Conservation (phyloP, 2,329 filamentous ascomycete genomes). For the Sphaerulina musiva region DNA sequence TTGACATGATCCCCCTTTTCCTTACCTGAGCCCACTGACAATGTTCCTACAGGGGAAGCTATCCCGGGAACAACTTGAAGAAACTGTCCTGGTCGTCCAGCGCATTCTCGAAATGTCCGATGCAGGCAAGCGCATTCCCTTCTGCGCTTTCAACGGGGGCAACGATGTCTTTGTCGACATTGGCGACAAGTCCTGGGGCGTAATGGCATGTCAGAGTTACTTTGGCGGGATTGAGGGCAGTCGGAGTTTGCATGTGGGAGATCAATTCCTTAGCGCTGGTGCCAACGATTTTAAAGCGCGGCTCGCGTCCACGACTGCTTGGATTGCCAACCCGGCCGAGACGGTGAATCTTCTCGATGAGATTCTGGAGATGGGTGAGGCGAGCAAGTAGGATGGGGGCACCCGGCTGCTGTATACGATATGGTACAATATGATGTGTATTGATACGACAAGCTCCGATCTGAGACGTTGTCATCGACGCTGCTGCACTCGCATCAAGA, state of each 20-base stretch:
- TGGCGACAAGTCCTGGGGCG: conserved; percentile 95
- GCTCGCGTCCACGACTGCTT: conserved; percentile 86
- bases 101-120: conserved; percentile 79
- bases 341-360: conserved; percentile 87
- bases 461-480: background rate
- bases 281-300: conserved; percentile 97
- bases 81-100: conserved; percentile 90
- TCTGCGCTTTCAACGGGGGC: conserved; percentile 96
- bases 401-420: background rate
- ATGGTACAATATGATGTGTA: background rate
- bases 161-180: conserved; percentile 98
- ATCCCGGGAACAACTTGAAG: conserved; percentile 80
- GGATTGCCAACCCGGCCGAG: conserved; percentile 89
- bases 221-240: conserved; percentile 70
- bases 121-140: conserved; percentile 66
- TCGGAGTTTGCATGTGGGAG: conserved; percentile 84
- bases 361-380: conserved; percentile 41
- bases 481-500: background rate
- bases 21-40: background rate
- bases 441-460: background rate
- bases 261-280: conserved; percentile 91
- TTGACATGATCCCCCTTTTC: no score
- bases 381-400: background rate
- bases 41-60: conserved; percentile 39
- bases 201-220: conserved; percentile 83